Base-by-base conservation (phyloP, 148 eudicot genomes). In the Silene conica region DNA sequence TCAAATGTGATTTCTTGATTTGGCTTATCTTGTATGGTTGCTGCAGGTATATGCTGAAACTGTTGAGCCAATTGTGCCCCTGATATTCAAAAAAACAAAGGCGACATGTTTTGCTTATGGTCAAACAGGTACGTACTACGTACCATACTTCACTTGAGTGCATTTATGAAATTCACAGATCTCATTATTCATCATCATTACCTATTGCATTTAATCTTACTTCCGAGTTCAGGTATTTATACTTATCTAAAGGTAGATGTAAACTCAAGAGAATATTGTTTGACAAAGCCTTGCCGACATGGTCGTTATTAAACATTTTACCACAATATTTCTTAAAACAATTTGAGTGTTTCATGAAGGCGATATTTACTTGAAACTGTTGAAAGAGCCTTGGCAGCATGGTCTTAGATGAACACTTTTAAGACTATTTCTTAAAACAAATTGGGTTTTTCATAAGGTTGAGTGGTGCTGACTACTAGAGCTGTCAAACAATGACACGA, bases 71-170 rank as follows among this genome's bases (percentile, higher is more conserved):
- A 81, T 91, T 26, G 85, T 91, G 52, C 96, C 96, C 12, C 76
- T 89, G 23, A 85, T 91, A 62, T 91, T 91, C 76, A 89, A 87
- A 69, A 80, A 84, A 74, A 91, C 96, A 69, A 91, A 91, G 82
- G 96, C 96, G 72, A 91, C 96, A 19, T 91, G 96, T 82, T 91
- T 91, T 84, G 96, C 96, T 12, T 91, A 91, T 82, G 96, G 96
- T 50, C 96, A 91, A 76, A 91, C 96, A 86, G 96, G 96, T 73
- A 86, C 66, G 86, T 77, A n/a, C n/a, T n/a, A n/a, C n/a, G n/a
- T 31, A 12, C 16, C 14, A 0, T 50, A 50, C 16, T 50, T 50
- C 16, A 50, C 14, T 50, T 50, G 1, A 11, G 55, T 50, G 2
- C 16, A 50, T 50, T 12, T 50, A 2, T 15, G 18, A 50, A 13